Evolutionary conservation across 1,139 yeast genomes (phyloP).

Genomic region (Candida gigantensis): DNA sequence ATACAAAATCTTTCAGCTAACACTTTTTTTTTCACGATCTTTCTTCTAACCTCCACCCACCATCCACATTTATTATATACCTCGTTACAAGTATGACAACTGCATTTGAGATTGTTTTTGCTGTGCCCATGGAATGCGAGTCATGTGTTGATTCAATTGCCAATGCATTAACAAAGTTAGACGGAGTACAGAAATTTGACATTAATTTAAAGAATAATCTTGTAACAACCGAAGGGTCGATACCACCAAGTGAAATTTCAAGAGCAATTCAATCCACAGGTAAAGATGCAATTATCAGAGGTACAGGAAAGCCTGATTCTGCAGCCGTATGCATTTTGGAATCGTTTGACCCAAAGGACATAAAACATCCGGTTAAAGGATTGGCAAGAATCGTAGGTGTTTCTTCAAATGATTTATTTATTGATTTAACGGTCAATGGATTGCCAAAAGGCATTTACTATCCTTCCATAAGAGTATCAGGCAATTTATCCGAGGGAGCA

Average conservation of each 20-base stretch:
- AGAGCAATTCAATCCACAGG: conserved; percentile 70
- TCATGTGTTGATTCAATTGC: conserved; percentile 65
- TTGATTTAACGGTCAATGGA: conserved; percentile 81
- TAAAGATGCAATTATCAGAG: conserved; percentile 86
- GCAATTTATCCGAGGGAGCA: conserved; percentile 78
- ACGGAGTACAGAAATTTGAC: conserved; percentile 49
- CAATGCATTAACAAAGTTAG: conserved; percentile 48
- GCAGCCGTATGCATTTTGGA: conserved; percentile 94
- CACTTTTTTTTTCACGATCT: not conserved
- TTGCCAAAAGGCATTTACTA: conserved; percentile 62
- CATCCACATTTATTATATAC: not conserved
- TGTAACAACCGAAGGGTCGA: conserved; percentile 63
- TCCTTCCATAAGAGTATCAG: conserved; percentile 69
- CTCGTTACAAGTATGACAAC: conserved; percentile 6
- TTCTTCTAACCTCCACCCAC: not conserved
- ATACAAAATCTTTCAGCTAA: no score
- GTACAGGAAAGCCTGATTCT: conserved; percentile 82
- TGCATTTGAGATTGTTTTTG: conserved; percentile 61
- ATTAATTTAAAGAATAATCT: conserved; percentile 57
- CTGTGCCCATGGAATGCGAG: conserved; percentile 77
- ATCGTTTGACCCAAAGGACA: conserved; percentile 55
- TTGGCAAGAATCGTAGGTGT: conserved; percentile 85
- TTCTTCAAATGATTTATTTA: conserved; percentile 48
- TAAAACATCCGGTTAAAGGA: conserved; percentile 71
- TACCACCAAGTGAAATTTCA: conserved; percentile 71